phyloP scores from a whole-genome alignment of 495 filamentous ascomycete species.

The Aspergillus hancockii region DNA sequence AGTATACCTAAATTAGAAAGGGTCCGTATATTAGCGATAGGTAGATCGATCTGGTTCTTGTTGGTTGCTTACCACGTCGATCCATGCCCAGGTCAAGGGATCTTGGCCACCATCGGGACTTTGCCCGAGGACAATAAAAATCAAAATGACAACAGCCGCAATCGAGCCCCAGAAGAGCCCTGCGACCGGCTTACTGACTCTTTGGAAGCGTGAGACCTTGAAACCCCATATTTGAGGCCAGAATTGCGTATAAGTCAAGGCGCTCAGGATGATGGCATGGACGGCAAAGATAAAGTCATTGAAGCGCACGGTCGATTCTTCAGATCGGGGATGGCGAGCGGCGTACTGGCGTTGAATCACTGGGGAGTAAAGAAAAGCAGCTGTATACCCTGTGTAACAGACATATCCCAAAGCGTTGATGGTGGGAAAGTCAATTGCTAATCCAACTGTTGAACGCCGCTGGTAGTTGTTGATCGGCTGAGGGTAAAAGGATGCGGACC shows the following conservation, averaged over 20 bases:
- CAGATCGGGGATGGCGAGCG: conserved; percentile 66
- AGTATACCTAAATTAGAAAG: conserved; percentile 63
- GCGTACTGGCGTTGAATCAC: conserved; percentile 81
- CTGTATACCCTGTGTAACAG: conserved; percentile 74
- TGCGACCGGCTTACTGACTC: conserved; percentile 63
- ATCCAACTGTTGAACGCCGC: conserved; percentile 74
- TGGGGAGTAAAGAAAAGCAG: conserved; percentile 73
- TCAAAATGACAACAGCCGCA: conserved; percentile 54
- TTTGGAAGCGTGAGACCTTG: conserved; percentile 52
- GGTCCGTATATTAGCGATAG: conserved; percentile 12
- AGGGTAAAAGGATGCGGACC: conserved; percentile 91
- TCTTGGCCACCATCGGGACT: conserved; percentile 57
- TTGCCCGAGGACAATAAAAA: conserved; percentile 52
- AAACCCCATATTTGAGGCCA: conserved; percentile 75
- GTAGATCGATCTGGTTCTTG: not conserved
- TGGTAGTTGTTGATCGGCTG: conserved; percentile 76
- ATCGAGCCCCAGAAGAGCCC: conserved; percentile 68
- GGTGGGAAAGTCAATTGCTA: conserved; percentile 82
- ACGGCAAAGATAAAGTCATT: conserved; percentile 88
- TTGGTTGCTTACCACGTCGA: conserved; percentile 68
- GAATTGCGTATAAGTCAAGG: conserved; percentile 72
- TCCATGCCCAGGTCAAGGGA: conserved; percentile 65
- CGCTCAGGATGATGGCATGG: conserved; percentile 71
- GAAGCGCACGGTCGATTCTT: conserved; percentile 78
- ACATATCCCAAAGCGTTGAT: conserved; percentile 83